phyloP scores from a whole-genome alignment of 495 filamentous ascomycete species.

The Gamarada debralockiae region DNA sequence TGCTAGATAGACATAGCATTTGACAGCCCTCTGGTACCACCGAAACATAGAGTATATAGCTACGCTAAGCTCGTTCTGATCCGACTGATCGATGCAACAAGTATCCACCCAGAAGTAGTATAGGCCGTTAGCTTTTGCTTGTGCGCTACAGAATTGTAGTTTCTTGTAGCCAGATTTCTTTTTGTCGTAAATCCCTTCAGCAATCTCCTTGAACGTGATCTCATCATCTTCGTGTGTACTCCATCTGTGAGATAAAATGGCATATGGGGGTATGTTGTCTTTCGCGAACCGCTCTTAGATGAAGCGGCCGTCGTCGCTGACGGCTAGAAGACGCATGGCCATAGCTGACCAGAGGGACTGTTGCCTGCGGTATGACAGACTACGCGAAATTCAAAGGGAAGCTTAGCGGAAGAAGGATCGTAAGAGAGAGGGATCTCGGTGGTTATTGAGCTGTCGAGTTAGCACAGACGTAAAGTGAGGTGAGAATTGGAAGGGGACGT shows the following conservation, averaged over 20 bases:
- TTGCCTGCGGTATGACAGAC: constrained; percentile 2
- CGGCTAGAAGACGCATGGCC: constrained; percentile 13
- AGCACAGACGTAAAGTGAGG: constrained; percentile 13
- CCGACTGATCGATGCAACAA: constrained; percentile 31
- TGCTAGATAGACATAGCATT: constrained; percentile 21
- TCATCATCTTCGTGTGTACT: constrained; percentile 22
- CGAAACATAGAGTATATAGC: too few relatives aligned
- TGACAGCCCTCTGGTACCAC: constrained; percentile 21
- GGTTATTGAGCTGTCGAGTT: constrained; percentile 7
- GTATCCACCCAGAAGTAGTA: too few relatives aligned
- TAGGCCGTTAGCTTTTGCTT: constrained; percentile 25
- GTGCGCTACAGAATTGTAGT: constrained; percentile 21
- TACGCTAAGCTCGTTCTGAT: constrained; percentile 31
- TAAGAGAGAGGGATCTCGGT: constrained; percentile 8
- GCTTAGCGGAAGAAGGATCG: constrained; percentile 8
- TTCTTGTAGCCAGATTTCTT: constrained; percentile 27
- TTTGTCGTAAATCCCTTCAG: background rate
- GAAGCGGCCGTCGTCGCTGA: constrained; percentile 7
- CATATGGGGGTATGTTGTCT: constrained; percentile 19
- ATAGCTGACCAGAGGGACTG: constrained; percentile 6
- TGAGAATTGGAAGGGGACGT: constrained; percentile 11
- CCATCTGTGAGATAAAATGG: constrained; percentile 25
- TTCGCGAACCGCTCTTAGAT: constrained; percentile 3
- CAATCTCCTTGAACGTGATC: constrained; percentile 24
- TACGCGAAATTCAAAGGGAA: constrained; percentile 9